Evolutionary conservation across 2,329 filamentous ascomycete species (phyloP).

Genomic region (Ciborinia camelliae): DNA sequence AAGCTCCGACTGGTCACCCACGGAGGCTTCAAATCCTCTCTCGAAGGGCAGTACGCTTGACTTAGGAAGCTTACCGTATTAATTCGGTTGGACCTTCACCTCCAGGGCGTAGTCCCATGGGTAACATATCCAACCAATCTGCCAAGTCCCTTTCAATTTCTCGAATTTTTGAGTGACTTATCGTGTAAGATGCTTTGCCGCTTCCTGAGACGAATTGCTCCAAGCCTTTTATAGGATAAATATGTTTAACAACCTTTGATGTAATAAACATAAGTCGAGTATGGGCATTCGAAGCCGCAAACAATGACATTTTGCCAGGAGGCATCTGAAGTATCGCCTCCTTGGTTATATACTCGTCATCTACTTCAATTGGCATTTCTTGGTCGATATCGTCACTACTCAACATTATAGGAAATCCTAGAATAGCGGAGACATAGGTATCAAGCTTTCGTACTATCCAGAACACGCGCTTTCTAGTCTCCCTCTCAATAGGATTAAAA

Average conservation of each 20-base stretch:
- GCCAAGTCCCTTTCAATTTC: conserved; percentile 62
- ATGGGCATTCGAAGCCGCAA: conserved; percentile 65
- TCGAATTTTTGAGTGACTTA: conserved; percentile 61
- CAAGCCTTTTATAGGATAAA: conserved; percentile 61
- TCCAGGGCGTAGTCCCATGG: conserved; percentile 73
- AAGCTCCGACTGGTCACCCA: background rate
- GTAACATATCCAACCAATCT: conserved; percentile 64
- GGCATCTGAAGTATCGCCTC: conserved; percentile 55
- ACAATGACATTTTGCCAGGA: conserved; percentile 52
- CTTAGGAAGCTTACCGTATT: conserved; percentile 57
- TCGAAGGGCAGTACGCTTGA: background rate
- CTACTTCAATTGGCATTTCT: conserved; percentile 59
- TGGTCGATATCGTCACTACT: conserved; percentile 65
- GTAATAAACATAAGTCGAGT: conserved; percentile 61
- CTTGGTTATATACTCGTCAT: conserved; percentile 64
- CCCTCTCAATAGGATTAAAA: conserved; percentile 60
- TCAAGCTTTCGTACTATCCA: conserved; percentile 69
- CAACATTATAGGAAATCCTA: conserved; percentile 63
- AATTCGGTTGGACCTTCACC: conserved; percentile 71
- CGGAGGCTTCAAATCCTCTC: background rate
- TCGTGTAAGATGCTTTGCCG: conserved; percentile 51
- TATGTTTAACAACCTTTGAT: conserved; percentile 59
- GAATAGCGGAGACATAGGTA: conserved; percentile 63
- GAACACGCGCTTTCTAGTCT: conserved; percentile 62
- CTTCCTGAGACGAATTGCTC: conserved; percentile 43